A percentile compares a stretch with the other conserved stretches of the same genome.
These are phyloP conservation scores for Primulina eburnea DNA, from an alignment of 257 asterid genomes.

Conservation along the genomic window DNA sequence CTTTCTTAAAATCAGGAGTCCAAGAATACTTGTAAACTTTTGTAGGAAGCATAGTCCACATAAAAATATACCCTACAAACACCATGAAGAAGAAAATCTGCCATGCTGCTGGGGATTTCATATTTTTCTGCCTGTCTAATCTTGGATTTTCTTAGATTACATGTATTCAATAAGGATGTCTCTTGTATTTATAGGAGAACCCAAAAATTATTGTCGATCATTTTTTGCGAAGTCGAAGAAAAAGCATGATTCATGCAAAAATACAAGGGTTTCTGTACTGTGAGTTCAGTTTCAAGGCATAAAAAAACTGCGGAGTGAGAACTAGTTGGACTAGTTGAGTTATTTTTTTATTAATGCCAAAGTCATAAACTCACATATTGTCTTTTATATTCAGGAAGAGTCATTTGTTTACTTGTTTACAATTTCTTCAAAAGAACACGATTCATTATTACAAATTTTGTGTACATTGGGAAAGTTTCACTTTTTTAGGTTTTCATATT, in stretches of 20 bases:
- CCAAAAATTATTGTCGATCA: slow-evolving; percentile 1
- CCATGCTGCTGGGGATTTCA: slow-evolving; percentile 36
- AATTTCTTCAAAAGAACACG: too few species aligned
- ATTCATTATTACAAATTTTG: too few species aligned
- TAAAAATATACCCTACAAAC: slow-evolving; percentile 43
- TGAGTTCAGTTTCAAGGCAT: slow-evolving; percentile 18
- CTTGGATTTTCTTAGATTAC: not conserved
- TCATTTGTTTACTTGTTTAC: not conserved
- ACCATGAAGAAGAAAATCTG: slow-evolving; percentile 36
- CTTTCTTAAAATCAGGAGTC: slow-evolving; percentile 33
- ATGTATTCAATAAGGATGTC: not conserved
- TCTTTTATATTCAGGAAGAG: slow-evolving; percentile 11
- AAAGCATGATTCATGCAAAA: slow-evolving; percentile 42
- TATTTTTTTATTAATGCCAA: not conserved
- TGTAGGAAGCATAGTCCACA: slow-evolving; percentile 60
- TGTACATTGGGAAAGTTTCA: too few species aligned
- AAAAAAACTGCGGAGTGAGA: not conserved
- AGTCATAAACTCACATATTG: slow-evolving; percentile 12
- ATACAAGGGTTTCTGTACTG: slow-evolving; percentile 13
- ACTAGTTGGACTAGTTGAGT: not conserved
- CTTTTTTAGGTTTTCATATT: too few species aligned
- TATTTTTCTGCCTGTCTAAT: not conserved
- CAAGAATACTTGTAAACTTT: slow-evolving; percentile 41
- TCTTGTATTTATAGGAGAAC: not conserved
- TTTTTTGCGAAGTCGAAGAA: slow-evolving; percentile 14